Evolutionary conservation across 2,329 filamentous ascomycete species (phyloP).

Genomic region (Phialophora verrucosa): DNA sequence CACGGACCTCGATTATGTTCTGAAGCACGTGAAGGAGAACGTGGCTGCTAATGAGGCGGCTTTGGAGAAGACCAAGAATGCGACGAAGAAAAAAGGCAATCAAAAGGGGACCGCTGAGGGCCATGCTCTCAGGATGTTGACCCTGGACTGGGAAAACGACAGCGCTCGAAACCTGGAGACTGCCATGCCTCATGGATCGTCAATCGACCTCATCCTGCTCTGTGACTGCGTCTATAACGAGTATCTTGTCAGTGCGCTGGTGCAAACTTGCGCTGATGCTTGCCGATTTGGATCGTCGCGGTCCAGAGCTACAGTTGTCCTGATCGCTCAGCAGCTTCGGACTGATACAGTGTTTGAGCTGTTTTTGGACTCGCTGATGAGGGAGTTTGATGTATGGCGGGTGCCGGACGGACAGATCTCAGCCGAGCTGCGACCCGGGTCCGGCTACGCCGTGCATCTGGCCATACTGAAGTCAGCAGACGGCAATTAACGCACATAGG

Average conservation of each 20-base stretch:
- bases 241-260: slow-evolving; percentile 77
- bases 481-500: neutral
- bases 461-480: slow-evolving; percentile 61
- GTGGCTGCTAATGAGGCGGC: slow-evolving; percentile 56
- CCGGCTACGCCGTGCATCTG: slow-evolving; percentile 83
- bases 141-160: slow-evolving; percentile 82
- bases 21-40: slow-evolving; percentile 77
- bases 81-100: slow-evolving; percentile 29
- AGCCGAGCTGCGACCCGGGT: slow-evolving; percentile 63
- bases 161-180: slow-evolving; percentile 44
- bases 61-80: neutral
- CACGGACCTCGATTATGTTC: slow-evolving; percentile 87
- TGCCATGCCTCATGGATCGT: slow-evolving; percentile 45
- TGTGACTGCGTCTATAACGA: slow-evolving; percentile 98
- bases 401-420: slow-evolving; percentile 69
- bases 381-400: slow-evolving; percentile 75
- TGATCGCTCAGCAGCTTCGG: slow-evolving; percentile 88
- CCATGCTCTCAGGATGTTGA: slow-evolving; percentile 41
- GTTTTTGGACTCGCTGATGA: slow-evolving; percentile 74
- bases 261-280: slow-evolving; percentile 77
- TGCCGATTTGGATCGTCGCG: slow-evolving; percentile 63
- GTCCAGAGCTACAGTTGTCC: slow-evolving; percentile 66
- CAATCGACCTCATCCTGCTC: slow-evolving; percentile 74
- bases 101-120: slow-evolving; percentile 19
- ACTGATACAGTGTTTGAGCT: slow-evolving; percentile 81